Base-by-base conservation (phyloP, 2,329 filamentous ascomycete species). In the Ophiostoma montium region DNA sequence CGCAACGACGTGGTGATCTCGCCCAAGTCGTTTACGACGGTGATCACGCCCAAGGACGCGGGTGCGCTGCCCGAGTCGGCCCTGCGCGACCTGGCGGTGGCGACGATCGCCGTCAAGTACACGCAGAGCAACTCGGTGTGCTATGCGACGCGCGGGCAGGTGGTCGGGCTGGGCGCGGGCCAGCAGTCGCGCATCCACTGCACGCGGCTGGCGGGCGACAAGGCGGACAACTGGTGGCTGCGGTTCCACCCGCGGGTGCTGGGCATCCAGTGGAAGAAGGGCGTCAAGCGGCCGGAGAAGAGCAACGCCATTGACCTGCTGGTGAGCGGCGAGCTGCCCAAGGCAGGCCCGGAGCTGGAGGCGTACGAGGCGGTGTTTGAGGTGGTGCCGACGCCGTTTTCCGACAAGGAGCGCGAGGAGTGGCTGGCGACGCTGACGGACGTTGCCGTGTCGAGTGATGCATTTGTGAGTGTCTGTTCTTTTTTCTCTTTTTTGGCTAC, bases 191-290 rank as follows among this genome's bases (percentile, higher is more conserved):
- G 92, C 58, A 98, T 98, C 59, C 92, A 98, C 76, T 98, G 92
- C 78, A 98, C 92, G 38, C 84, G 92, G 57, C 79, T 98, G 47
- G 92, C 92, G 11, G 92, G 92, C 53, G 90, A 96, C 73, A 98
- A 98, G 75, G 87, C 89, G 45, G 92, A 98, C 68, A 95, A 94
- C 75, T 96, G 90, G 90, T 98, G 90, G 92, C 84, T 98, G 75
- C 85, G 92, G 61, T 96, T 96, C 80, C 86, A 95, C 72, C 82
- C 86, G 58, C 83, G 86, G 48, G 86, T 92, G 12, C 75, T 96
- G 46, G 75, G 72, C 62, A 83, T 98, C 65, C 86, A 90, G 72
- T 98, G 88, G 86, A 95, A 95, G 77, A 90, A 92, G 71, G 90
- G 92, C 60, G 87, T 85, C 62, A 96, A 96, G 80, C 81, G 92